Conservation (phyloP, 345 rosid genomes). For the Eucalyptus regnans region DNA sequence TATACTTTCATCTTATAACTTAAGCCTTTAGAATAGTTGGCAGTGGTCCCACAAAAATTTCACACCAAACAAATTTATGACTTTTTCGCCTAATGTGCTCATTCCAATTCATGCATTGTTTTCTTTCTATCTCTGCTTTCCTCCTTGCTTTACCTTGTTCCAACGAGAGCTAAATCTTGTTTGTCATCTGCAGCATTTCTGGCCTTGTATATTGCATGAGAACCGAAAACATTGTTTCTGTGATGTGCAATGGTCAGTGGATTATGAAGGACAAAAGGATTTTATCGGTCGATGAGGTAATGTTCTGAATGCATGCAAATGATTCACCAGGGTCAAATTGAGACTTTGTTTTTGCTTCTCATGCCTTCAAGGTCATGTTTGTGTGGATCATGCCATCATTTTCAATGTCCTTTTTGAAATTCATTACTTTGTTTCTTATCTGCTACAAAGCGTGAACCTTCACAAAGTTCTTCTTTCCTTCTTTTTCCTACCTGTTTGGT, state of each 20-base stretch:
- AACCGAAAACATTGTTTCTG: conserved; percentile 49
- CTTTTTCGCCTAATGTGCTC: neutral
- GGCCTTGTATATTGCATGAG: conserved; percentile 59
- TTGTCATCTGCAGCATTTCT: conserved; percentile 28
- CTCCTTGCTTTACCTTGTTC: neutral
- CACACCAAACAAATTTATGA: neutral
- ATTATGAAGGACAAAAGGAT: conserved; percentile 56
- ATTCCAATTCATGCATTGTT: neutral
- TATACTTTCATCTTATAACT: accelerated
- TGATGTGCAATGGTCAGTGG: conserved; percentile 74
- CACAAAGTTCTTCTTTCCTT: neutral
- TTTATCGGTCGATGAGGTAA: conserved; percentile 46
- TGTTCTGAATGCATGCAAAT: neutral
- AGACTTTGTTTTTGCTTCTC: neutral
- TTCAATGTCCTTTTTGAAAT: neutral
- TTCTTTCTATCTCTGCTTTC: neutral
- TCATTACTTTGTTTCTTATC: neutral
- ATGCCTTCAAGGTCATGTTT: neutral
- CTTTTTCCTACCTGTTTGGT: neutral
- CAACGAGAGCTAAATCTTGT: neutral
- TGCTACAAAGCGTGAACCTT: neutral
- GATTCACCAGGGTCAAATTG: neutral
- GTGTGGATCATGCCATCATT: neutral
- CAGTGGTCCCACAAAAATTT: too few species aligned
- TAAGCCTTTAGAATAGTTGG: accelerated